A percentile compares a stretch with the other conserved stretches of the same genome.
Conservation (phyloP, 1,284 basidiomycete genomes). For the Amylostereum areolatum region DNA sequence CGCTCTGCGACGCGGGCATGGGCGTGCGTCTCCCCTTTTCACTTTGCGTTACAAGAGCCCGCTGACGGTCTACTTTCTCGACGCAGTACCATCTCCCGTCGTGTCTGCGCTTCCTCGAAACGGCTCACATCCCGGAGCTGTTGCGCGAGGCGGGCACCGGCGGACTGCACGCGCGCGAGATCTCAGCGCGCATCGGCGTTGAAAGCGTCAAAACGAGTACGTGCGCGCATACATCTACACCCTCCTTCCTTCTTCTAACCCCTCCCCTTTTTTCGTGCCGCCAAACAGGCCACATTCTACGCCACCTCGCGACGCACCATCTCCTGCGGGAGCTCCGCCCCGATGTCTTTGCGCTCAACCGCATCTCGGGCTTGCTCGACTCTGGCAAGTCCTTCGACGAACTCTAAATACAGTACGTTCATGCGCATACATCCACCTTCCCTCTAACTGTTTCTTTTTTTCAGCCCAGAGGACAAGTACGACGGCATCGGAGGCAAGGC, state of each 20-base stretch:
- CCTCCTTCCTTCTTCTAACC: not conserved
- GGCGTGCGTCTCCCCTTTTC: conserved; percentile 36
- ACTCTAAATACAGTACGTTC: conserved; percentile 24
- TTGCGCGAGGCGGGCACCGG: conserved; percentile 50
- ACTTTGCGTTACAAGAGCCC: not conserved
- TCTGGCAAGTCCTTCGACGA: conserved; percentile 45
- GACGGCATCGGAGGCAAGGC: conserved; percentile 54
- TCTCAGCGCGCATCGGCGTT: conserved; percentile 40
- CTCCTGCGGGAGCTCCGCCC: conserved; percentile 57
- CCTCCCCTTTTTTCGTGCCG: not conserved
- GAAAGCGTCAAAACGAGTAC: conserved; percentile 45
- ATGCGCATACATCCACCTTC: conserved; percentile 20
- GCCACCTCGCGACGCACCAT: conserved; percentile 68
- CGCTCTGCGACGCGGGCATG: conserved; percentile 62
- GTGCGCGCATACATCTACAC: conserved; percentile 12
- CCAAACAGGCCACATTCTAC: conserved; percentile 51
- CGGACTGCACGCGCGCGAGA: conserved; percentile 52
- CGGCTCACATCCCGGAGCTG: conserved; percentile 60
- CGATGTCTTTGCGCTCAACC: conserved; percentile 62
- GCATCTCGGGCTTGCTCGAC: conserved; percentile 60
- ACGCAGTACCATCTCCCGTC: conserved; percentile 63
- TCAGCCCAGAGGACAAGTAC: conserved; percentile 54
- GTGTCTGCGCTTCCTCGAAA: conserved; percentile 62
- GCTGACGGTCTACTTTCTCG: not conserved
- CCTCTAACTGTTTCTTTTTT: not conserved